Percentiles rank a stretch among this genome's conserved stretches.
Evolutionary conservation across 1,284 basidiomycete species (phyloP).

Genomic region (Cutaneotrichosporon spelunceum): DNA sequence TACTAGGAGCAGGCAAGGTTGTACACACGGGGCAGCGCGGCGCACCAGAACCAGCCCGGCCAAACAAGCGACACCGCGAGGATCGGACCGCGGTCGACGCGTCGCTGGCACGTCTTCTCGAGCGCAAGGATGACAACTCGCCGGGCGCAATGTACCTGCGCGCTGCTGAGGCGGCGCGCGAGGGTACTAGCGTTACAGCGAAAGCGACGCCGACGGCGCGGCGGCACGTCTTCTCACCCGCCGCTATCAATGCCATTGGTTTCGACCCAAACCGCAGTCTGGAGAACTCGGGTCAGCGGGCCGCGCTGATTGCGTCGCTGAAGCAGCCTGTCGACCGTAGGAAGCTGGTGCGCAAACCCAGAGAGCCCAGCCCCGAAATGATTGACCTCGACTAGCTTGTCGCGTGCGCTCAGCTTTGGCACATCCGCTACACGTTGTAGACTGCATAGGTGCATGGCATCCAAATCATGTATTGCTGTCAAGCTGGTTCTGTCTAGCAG

Average conservation of each 20-base stretch:
- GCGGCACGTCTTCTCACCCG: not conserved
- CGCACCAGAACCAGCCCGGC: not conserved
- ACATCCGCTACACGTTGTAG: no score
- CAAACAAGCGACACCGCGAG: not conserved
- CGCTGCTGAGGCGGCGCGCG: not conserved
- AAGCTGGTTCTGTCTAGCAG: no score
- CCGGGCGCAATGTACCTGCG: not conserved
- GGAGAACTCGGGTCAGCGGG: not conserved
- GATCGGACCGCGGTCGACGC: not conserved
- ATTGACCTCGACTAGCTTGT: not conserved
- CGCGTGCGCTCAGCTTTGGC: no score
- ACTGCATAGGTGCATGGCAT: no score
- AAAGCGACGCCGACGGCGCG: not conserved
- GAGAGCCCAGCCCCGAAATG: not conserved
- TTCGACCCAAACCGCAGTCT: not conserved
- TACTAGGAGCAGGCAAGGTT: not conserved
- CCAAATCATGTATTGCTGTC: no score
- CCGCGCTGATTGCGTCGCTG: not conserved
- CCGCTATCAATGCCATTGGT: not conserved
- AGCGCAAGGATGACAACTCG: not conserved
- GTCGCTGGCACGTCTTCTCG: not conserved
- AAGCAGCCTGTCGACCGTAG: not conserved
- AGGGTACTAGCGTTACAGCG: not conserved
- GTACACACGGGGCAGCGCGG: not conserved
- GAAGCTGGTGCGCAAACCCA: not conserved